Evolutionary conservation across 108 stramenopile genomes (phyloP).

Genomic region (Fistulifera pelliculosa): DNA sequence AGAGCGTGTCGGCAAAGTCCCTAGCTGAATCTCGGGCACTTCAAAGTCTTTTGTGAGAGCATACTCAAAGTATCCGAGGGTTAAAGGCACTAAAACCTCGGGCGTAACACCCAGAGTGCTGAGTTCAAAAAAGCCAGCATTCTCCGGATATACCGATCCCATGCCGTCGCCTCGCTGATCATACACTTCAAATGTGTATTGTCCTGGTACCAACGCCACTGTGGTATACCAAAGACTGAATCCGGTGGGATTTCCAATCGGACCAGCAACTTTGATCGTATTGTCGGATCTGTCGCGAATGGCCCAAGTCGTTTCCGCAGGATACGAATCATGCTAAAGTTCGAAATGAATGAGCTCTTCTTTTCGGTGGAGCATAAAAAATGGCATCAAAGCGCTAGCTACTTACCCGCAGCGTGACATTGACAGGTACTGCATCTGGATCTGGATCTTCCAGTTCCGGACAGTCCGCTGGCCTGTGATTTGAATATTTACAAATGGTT

Average conservation of each 20-base stretch:
- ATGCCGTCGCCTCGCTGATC: conserved; percentile 31
- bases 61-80: too few relatives aligned
- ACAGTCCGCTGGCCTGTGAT: neutral
- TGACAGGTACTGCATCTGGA: neutral
- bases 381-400: too few relatives aligned
- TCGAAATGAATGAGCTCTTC: too few relatives aligned
- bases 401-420: conserved; percentile 3
- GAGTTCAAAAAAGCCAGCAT: too few relatives aligned
- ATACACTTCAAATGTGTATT: conserved; percentile 45
- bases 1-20: too few relatives aligned
- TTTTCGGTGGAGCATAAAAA: too few relatives aligned
- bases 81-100: too few relatives aligned
- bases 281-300: neutral
- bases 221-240: neutral
- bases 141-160: neutral
- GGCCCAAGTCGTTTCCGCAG: conserved; percentile 15
- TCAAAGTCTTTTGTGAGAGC: too few relatives aligned
- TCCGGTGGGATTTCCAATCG: conserved; percentile 3
- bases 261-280: conserved; percentile 9
- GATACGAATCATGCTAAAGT: conserved; percentile 13
- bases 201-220: conserved; percentile 9
- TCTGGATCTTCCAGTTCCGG: neutral
- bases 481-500: conserved; percentile 3
- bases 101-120: too few relatives aligned
- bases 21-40: too few relatives aligned